Base-by-base conservation (phyloP, 2,329 filamentous ascomycete species). In the Akanthomyces lecanii region DNA sequence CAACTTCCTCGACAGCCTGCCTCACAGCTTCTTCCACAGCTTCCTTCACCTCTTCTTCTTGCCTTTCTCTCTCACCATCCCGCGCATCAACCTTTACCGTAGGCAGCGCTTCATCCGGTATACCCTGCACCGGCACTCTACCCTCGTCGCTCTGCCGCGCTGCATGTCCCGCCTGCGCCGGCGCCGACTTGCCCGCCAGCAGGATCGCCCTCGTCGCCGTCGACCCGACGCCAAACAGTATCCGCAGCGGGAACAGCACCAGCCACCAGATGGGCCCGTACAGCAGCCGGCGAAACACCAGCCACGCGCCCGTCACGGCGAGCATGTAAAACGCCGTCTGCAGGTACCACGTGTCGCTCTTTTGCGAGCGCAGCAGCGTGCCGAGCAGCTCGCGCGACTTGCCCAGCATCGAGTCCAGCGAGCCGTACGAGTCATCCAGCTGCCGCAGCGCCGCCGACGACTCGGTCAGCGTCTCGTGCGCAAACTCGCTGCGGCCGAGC, bases 321-420 rank as follows among this genome's bases (percentile, higher is more conserved):
- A 98, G 83, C 69, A 97, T 82, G 73, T 93, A 96, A 67, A 98
- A 87, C 2, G 93, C 87, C 44, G 91, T 96, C 76, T 95, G 90
- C 40, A 99, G 84, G 73, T 99, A 99, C 95, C 95, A 99, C 2
- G 93, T 97, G 73, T 99, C 95, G 67, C 89, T 95, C 81, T 99
- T 99, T 73, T 96, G 92, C 66, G 91, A 95, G 65, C 86, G 86
- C 53, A 98, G 78, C 52, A 99, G 80, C 21, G 91, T 91, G 7
- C 86, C 86, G 8, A 97, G 84, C 21, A 99, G 80, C 62, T 87
- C 88, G 67, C 85, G 84, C 52, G 90, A 93, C 63, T 85, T 89
- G 3, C 85, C 81, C 44, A 99, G 82, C 71, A 97, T 83, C 14
- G 85, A 85, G 69, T 94, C 91, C 5, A 98, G 84, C 56, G 87